A percentile compares a stretch with the other conserved stretches of the same genome.
Evolutionary conservation across 176 grass and related monocot species (phyloP).

Genomic region (Carex pumila): DNA sequence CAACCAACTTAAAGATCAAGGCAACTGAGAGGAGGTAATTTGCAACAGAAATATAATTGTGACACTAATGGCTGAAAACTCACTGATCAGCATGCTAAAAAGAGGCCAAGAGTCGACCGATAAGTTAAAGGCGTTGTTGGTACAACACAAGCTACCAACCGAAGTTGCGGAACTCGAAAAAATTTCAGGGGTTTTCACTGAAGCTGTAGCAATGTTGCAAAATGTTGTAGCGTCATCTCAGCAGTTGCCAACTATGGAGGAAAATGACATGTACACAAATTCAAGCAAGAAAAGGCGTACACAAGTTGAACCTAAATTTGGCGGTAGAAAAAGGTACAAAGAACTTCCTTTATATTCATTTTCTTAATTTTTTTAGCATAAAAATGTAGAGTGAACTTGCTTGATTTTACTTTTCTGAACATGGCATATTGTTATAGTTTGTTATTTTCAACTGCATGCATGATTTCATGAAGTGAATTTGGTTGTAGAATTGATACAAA

Average conservation of each 20-base stretch:
- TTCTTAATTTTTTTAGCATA: background rate
- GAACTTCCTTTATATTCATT: background rate
- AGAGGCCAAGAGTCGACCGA: background rate
- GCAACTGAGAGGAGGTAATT: background rate
- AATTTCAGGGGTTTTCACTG: background rate
- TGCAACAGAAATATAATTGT: background rate
- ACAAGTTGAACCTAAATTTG: background rate
- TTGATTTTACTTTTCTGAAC: background rate
- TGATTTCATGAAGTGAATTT: background rate
- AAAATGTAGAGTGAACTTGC: background rate
- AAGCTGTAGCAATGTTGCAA: background rate
- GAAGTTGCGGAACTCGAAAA: background rate
- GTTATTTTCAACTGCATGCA: background rate
- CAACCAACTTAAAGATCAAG: background rate
- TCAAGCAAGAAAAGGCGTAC: constrained; percentile 6
- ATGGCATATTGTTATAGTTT: background rate
- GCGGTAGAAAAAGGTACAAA: constrained; percentile 3
- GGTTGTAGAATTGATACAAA: constrained; percentile 15
- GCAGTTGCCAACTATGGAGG: background rate
- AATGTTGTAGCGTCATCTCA: background rate
- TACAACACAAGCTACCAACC: background rate
- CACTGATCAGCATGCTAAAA: background rate
- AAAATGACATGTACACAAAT: background rate
- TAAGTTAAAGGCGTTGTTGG: background rate
- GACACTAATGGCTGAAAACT: background rate